Percentiles rank a stretch among this genome's conserved stretches.
Evolutionary conservation across 331 rosid genomes (phyloP).

Genomic region (Spiraea crenata): DNA sequence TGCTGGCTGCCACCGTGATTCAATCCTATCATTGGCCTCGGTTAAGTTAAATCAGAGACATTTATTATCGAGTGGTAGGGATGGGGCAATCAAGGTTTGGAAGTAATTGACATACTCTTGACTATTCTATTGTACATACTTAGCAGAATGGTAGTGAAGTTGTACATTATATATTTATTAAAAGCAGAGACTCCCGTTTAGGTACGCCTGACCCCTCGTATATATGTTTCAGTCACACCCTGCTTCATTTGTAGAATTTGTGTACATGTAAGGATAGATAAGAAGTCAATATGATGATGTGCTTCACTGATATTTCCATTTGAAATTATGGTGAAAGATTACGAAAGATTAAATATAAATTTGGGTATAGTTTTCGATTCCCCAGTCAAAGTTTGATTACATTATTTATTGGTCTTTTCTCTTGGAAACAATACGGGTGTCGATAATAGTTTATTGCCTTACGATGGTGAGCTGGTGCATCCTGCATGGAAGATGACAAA

Average conservation of each 20-base stretch:
- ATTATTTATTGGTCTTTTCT: too few species aligned
- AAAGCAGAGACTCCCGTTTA: conserved; percentile 3
- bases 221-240: background rate
- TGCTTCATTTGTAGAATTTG: conserved; percentile 10
- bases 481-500: too few species aligned
- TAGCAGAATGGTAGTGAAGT: conserved; percentile 25
- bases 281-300: background rate
- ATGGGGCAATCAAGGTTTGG: conserved; percentile 97
- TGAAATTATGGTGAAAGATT: background rate
- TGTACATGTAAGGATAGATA: background rate
- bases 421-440: too few species aligned
- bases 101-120: conserved; percentile 43
- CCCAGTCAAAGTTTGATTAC: too few species aligned
- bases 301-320: background rate
- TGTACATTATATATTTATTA: conserved; percentile 17
- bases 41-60: conserved; percentile 92
- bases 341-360: background rate
- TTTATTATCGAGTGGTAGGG: conserved; percentile 82
- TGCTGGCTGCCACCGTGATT: conserved; percentile 93
- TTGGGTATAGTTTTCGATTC: too few species aligned
- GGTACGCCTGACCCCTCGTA: background rate
- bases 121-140: conserved; percentile 47
- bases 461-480: too few species aligned
- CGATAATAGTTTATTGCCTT: too few species aligned
- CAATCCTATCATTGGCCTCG: conserved; percentile 77